Conservation (phyloP, 1,284 basidiomycete species). For the Tilletia indica region DNA sequence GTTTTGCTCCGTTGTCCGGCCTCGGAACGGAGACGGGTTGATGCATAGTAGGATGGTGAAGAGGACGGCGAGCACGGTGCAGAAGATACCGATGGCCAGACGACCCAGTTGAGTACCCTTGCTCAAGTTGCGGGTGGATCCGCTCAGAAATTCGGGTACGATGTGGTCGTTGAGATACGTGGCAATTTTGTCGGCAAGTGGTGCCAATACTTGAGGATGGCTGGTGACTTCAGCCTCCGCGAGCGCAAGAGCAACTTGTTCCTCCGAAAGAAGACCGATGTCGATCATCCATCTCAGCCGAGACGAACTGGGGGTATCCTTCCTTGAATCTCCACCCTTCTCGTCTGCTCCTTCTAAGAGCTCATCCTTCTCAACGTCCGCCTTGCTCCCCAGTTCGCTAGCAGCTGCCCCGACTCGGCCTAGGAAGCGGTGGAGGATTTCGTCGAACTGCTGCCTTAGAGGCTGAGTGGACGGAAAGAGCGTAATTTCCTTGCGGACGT, state of each 20-base stretch:
- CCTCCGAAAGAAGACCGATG: conserved; percentile 36
- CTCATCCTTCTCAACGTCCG: conserved; percentile 18
- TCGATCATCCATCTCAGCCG: conserved; percentile 43
- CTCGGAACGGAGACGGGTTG: conserved; percentile 32
- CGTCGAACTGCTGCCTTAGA: conserved; percentile 33
- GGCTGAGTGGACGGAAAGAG: conserved; percentile 31
- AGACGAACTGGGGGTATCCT: conserved; percentile 20
- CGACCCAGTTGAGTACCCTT: conserved; percentile 37
- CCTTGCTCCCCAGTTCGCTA: conserved; percentile 5
- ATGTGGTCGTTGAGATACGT: conserved; percentile 39
- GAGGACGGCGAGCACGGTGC: conserved; percentile 30
- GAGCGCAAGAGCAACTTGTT: conserved; percentile 26
- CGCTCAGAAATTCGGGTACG: conserved; percentile 38
- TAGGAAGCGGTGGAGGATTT: conserved; percentile 32
- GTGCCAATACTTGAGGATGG: conserved; percentile 37
- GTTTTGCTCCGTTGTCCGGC: conserved; percentile 22
- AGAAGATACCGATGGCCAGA: conserved; percentile 32
- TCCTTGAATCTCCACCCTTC: conserved; percentile 5
- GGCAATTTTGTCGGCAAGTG: conserved; percentile 33
- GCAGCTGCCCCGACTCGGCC: conserved; percentile 17
- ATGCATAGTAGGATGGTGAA: conserved; percentile 36
- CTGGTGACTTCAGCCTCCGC: conserved; percentile 32
- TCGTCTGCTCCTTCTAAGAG: conserved; percentile 6
- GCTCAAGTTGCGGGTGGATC: conserved; percentile 35
- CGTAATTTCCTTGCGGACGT: conserved; percentile 25